Conservation (phyloP, 148 eudicot genomes). For the Chenopodium berlandieri region DNA sequence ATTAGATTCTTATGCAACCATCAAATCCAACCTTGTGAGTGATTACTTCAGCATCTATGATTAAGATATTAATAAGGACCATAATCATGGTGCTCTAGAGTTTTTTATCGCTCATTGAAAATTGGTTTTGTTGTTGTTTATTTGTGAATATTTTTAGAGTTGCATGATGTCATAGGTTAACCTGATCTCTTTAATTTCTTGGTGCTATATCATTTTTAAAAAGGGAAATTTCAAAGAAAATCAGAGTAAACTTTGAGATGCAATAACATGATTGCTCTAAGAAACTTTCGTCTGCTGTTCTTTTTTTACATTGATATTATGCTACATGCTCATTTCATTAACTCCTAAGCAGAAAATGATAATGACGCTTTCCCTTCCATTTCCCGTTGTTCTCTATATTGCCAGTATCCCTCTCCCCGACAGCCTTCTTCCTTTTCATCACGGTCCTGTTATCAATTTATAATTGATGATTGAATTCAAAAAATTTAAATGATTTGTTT, state of each 20-base stretch:
- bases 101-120: background rate
- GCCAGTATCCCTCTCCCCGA: background rate
- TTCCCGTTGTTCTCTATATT: background rate
- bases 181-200: background rate
- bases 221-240: background rate
- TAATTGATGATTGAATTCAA: background rate
- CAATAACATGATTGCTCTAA: background rate
- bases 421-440: background rate
- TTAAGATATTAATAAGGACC: background rate
- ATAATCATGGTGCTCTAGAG: background rate
- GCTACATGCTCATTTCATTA: background rate
- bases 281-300: background rate
- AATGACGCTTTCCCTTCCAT: background rate
- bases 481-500: background rate
- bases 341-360: background rate
- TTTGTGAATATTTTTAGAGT: background rate
- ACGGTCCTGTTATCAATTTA: background rate
- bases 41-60: slow-evolving; percentile 3
- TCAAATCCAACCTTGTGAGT: slow-evolving; percentile 94
- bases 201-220: background rate
- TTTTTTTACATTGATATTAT: background rate
- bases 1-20: slow-evolving; percentile 64
- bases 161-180: background rate
- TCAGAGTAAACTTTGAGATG: background rate
- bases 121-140: too few species aligned